Base-by-base conservation (phyloP, 768 basidiomycete species). In the Saitozyma podzolica region DNA sequence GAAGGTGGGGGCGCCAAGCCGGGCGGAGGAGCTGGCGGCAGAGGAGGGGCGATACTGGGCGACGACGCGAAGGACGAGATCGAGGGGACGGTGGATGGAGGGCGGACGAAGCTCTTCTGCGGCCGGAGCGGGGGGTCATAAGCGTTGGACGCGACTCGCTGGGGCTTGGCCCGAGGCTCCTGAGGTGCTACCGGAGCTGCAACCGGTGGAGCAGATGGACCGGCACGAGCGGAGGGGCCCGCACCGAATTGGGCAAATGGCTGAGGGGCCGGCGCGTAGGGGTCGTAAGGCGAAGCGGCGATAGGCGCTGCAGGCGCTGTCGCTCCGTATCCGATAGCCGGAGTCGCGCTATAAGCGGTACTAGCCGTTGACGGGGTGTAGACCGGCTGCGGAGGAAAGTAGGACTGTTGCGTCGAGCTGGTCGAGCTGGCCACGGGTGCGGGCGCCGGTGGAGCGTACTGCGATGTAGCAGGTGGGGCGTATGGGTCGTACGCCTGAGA, bases 111-210 rank as follows among this genome's bases (percentile, higher is more conserved):
- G 51, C 69, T 73, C 51, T 76, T 76, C 40, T 73, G 67, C 1
- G 71, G 57, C 9, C 65, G 63, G 39, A 76, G 60, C 9, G 74
- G 74, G 4, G 74, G 74, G 61, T 76, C 74, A 49, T 76, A 76
- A 5, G 74, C 74, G 49, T 66, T 73, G 8, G 74, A 73, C 0
- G 55, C 58, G 20, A 73, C 56, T 29, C 74, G 43, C 39, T 63
- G 62, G 47, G 61, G 61, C 48, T 67, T 69, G 45, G 45, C 13
- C 45, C 13, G 45, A 11, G 45, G 45, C 45, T 11, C 2, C 11
- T 11, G 13, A 1, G 70, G 63, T 10, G 71, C 64, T 8, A 29
- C 66, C 2, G 68, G 60, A 37, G 60, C 60, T 14, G 60, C 9
- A 20, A n/a, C 20, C 16, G 55, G 6, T 40, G 58, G 43, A 5